These are phyloP conservation scores for Syzygium aromaticum DNA, from an alignment of 345 rosid genomes.

Conservation along the genomic window DNA sequence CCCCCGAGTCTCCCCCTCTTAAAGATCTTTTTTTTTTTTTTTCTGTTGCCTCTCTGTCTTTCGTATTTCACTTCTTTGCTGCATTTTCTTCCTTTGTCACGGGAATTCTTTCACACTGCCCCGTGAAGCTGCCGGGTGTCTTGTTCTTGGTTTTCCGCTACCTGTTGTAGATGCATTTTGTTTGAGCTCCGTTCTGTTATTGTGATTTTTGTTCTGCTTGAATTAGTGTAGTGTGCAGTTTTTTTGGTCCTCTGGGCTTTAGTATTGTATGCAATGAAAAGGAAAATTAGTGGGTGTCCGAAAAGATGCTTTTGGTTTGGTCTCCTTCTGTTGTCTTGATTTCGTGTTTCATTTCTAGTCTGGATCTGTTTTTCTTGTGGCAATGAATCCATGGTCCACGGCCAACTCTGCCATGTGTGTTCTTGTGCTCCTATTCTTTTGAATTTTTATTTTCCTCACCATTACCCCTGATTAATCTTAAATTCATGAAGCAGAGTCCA, in stretches of 20 bases:
- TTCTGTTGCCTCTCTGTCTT: neutral
- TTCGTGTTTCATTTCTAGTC: neutral
- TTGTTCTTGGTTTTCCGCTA: neutral
- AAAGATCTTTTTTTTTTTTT: constrained; percentile 4
- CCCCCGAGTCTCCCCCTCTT: neutral
- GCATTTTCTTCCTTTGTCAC: neutral
- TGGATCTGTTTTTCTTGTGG: constrained; percentile 2
- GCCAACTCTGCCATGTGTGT: neutral
- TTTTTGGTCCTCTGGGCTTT: neutral
- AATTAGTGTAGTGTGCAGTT: neutral
- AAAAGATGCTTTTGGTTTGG: neutral
- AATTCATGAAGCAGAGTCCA: constrained; percentile 45
- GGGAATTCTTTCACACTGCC: neutral
- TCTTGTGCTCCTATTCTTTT: neutral
- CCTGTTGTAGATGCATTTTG: neutral
- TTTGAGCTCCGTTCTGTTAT: neutral
- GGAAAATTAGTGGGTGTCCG: neutral
- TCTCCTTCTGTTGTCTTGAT: neutral
- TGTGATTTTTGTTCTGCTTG: neutral
- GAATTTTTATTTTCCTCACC: neutral
- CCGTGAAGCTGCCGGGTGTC: neutral
- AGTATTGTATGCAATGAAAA: neutral
- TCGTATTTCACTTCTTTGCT: neutral
- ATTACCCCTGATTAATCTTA: neutral
- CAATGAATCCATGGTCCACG: neutral